Percentiles rank a stretch among this genome's conserved stretches.
phyloP scores from a whole-genome alignment of 1,284 basidiomycete genomes.

The Limonomyces culmigenus region DNA sequence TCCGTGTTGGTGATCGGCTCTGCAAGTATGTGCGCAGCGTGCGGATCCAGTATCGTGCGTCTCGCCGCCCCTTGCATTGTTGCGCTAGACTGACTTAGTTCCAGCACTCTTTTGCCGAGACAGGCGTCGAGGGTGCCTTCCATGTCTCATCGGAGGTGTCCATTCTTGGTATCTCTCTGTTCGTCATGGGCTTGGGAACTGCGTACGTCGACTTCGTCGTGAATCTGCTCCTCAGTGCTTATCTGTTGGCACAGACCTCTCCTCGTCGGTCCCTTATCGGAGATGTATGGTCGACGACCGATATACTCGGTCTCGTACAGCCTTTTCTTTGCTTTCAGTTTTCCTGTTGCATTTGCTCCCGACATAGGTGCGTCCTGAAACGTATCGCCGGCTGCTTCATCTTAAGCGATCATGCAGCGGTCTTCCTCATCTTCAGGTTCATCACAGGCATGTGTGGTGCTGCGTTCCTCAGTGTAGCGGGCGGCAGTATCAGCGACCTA shows the following conservation, averaged over 20 bases:
- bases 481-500: conserved; percentile 65
- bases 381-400: conserved; percentile 3
- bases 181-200: conserved; percentile 38
- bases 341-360: conserved; percentile 53
- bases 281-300: conserved; percentile 37
- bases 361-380: conserved; percentile 25
- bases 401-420: conserved; percentile 11
- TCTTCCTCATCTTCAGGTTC: conserved; percentile 30
- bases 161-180: conserved; percentile 56
- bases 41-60: too few relatives aligned
- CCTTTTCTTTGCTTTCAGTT: conserved; percentile 34
- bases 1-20: conserved; percentile 3
- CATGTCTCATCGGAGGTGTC: conserved; percentile 44
- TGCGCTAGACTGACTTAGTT: conserved; percentile 1
- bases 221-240: neutral
- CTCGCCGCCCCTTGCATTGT: too few relatives aligned
- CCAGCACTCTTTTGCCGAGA: conserved; percentile 43
- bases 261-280: conserved; percentile 36
- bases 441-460: conserved; percentile 37
- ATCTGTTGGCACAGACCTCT: conserved; percentile 21
- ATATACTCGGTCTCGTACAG: conserved; percentile 35
- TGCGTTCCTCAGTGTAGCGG: conserved; percentile 67
- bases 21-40: conserved; percentile 1
- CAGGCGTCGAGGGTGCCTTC: conserved; percentile 40
- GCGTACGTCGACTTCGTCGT: conserved; percentile 20